phyloP scores from a whole-genome alignment of 106 monocot genomes.

The Posidonia australis region DNA sequence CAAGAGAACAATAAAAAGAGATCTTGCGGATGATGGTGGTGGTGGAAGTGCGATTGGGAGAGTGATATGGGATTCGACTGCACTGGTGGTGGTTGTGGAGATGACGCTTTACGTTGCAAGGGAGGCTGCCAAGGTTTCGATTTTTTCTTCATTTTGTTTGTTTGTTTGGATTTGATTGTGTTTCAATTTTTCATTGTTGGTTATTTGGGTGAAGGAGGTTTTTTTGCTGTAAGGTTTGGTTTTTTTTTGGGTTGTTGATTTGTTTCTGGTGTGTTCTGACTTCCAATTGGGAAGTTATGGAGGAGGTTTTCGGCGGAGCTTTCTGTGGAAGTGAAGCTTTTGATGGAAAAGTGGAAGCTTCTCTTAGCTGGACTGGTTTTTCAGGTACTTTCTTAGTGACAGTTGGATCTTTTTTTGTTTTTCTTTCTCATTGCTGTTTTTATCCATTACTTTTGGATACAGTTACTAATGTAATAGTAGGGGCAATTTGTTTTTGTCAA shows the following conservation, averaged over 20 bases:
- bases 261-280: too few relatives aligned
- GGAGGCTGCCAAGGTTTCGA: slow-evolving; percentile 17
- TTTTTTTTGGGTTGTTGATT: too few relatives aligned
- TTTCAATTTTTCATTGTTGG: background rate
- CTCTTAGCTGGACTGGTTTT: slow-evolving; percentile 44
- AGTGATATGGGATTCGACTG: too few relatives aligned
- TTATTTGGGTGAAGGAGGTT: background rate
- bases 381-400: slow-evolving; percentile 23
- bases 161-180: background rate
- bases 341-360: slow-evolving; percentile 51
- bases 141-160: background rate
- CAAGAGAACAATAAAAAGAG: too few relatives aligned
- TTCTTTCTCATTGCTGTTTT: background rate
- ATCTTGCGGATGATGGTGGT: too few relatives aligned
- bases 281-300: slow-evolving; percentile 33
- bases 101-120: slow-evolving; percentile 18
- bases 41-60: too few relatives aligned
- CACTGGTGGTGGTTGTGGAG: background rate
- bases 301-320: slow-evolving; percentile 34
- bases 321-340: slow-evolving; percentile 37
- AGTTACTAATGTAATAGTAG: background rate
- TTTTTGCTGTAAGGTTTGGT: background rate
- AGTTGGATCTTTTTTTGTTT: background rate
- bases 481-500: too few relatives aligned
- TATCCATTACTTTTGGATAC: background rate